These are phyloP conservation scores for Saccharomyces pastorianus DNA, from an alignment of 1,139 yeast genomes.

Conservation along the genomic window DNA sequence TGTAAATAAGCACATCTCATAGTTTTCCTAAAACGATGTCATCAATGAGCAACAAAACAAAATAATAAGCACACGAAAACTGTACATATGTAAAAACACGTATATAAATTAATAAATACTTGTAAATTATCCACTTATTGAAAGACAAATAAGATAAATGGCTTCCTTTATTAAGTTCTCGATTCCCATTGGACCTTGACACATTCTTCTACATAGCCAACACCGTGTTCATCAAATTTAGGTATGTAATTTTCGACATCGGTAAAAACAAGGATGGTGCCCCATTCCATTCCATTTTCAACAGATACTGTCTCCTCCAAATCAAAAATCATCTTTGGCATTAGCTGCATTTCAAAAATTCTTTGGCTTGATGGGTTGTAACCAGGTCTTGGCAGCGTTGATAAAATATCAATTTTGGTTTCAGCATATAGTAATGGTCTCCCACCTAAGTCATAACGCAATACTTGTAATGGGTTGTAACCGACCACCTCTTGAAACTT, in stretches of 20 bases:
- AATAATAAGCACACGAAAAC: background rate
- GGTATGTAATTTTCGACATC: constrained; percentile 68
- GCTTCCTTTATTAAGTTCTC: constrained; percentile 5
- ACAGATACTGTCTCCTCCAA: constrained; percentile 51
- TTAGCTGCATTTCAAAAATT: constrained; percentile 76
- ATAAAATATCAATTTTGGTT: constrained; percentile 34
- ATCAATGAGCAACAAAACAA: background rate
- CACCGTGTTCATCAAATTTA: constrained; percentile 49
- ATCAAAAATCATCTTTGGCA: constrained; percentile 88
- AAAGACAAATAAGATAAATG: background rate
- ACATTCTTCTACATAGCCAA: constrained; percentile 84
- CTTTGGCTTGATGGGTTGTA: constrained; percentile 57
- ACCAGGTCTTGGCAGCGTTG: constrained; percentile 30
- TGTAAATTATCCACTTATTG: background rate
- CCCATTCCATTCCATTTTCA: constrained; percentile 92
- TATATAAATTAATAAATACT: background rate
- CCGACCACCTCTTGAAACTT: constrained; percentile 65
- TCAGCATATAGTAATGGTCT: constrained; percentile 62
- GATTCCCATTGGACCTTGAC: constrained; percentile 94
- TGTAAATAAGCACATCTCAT: constrained; percentile 34
- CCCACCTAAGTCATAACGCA: constrained; percentile 74
- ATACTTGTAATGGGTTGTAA: constrained; percentile 77
- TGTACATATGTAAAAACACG: constrained; percentile 5
- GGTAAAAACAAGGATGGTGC: constrained; percentile 80
- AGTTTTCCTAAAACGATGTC: background rate